These are phyloP conservation scores for Clitoria ternatea DNA, from an alignment of 306 rosid genomes.

Conservation along the genomic window DNA sequence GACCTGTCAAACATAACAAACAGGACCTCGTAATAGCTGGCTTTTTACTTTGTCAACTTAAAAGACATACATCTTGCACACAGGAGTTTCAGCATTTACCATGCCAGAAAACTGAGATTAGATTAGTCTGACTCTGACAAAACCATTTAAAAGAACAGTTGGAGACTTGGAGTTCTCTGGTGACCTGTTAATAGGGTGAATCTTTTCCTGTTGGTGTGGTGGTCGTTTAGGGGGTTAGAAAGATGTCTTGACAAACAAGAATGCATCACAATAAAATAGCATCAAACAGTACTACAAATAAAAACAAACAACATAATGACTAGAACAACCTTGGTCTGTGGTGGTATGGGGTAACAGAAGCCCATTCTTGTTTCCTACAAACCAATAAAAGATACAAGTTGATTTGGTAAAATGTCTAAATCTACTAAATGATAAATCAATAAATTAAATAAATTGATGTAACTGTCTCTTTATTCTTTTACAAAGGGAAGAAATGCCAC, in stretches of 20 bases:
- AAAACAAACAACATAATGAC: neutral
- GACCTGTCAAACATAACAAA: neutral
- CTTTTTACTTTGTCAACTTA: neutral
- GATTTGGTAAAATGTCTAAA: neutral
- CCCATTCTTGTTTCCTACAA: constrained; percentile 80
- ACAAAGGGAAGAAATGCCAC: neutral
- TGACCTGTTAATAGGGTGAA: neutral
- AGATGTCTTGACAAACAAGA: constrained; percentile 1
- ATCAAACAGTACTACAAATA: neutral
- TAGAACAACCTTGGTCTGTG: constrained; percentile 69
- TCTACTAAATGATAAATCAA: neutral
- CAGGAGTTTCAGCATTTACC: neutral
- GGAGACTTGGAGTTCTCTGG: neutral
- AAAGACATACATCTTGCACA: neutral
- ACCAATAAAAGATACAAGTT: neutral
- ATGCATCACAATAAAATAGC: neutral
- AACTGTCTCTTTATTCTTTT: neutral
- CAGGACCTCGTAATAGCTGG: neutral
- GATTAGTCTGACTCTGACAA: constrained; percentile 3
- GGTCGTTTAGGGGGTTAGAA: neutral
- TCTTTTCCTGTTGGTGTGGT: neutral
- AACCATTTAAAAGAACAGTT: neutral
- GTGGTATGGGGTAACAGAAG: constrained; percentile 87
- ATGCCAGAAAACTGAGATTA: neutral
- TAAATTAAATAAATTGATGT: neutral